Evolutionary conservation across 345 rosid species (phyloP).

Genomic region (Geranium rotundifolium): DNA sequence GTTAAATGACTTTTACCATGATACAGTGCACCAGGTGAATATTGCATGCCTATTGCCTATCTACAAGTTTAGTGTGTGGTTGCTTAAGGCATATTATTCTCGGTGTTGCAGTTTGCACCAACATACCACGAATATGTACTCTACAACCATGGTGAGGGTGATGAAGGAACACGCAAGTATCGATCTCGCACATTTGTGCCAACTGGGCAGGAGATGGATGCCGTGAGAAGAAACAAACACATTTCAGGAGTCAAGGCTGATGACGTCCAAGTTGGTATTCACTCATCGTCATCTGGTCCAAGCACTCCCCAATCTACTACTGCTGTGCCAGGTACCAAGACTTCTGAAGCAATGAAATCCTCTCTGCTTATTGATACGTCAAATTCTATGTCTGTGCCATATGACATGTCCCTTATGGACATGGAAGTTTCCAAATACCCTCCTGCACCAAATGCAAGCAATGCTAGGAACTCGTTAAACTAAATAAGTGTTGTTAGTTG

Average conservation of each 20-base stretch:
- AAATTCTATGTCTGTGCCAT: constrained; percentile 34
- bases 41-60: neutral
- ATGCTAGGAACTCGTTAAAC: constrained; percentile 14
- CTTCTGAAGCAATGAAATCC: constrained; percentile 50
- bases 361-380: constrained; percentile 59
- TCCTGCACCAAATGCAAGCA: constrained; percentile 53
- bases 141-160: constrained; percentile 77
- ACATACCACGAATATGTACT: constrained; percentile 96
- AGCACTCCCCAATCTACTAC: constrained; percentile 40
- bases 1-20: constrained; percentile 92
- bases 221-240: constrained; percentile 31
- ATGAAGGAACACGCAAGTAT: constrained; percentile 79
- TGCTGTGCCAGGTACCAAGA: constrained; percentile 22
- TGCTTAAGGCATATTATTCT: constrained; percentile 12
- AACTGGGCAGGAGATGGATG: constrained; percentile 84
- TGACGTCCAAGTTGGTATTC: constrained; percentile 47
- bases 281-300: constrained; percentile 55
- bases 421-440: constrained; percentile 75
- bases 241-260: too few relatives aligned
- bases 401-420: constrained; percentile 86
- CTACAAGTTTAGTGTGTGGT: neutral
- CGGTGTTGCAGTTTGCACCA: constrained; percentile 73
- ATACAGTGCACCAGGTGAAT: constrained; percentile 91
- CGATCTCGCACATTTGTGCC: constrained; percentile 22
- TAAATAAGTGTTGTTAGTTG: too few relatives aligned